Conservation (phyloP, 805 yeast genomes). For the Hanseniaspora lachancei region DNA sequence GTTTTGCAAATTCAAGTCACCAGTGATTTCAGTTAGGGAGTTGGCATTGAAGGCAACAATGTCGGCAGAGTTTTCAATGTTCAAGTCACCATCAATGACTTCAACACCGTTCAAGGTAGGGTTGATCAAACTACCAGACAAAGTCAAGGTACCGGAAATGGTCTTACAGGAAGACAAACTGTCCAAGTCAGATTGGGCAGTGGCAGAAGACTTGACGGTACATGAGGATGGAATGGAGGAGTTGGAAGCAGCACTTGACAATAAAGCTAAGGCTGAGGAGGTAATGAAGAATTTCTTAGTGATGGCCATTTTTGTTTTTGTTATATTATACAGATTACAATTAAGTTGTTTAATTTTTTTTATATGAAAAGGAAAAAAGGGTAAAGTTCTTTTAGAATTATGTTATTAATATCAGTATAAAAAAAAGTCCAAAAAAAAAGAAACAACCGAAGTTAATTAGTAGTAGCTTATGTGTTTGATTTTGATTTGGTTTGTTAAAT, state of each 20-base stretch:
- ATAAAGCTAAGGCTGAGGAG: constrained; percentile 17
- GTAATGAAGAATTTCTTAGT: constrained; percentile 16
- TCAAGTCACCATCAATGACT: constrained; percentile 65
- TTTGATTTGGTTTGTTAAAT: no score
- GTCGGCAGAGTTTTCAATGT: constrained; percentile 51
- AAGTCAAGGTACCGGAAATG: constrained; percentile 63
- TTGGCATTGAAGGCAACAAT: constrained; percentile 66
- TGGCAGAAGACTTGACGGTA: constrained; percentile 45
- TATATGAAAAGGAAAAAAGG: constrained; percentile 9
- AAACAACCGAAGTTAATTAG: neutral
- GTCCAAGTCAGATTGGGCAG: constrained; percentile 71
- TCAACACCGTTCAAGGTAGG: constrained; percentile 63
- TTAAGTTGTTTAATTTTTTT: constrained; percentile 21
- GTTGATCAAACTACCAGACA: constrained; percentile 47
- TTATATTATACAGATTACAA: no score
- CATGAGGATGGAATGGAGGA: constrained; percentile 48
- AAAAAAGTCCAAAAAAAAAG: neutral
- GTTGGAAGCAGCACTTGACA: constrained; percentile 34
- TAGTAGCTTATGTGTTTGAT: neutral
- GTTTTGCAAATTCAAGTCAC: constrained; percentile 45
- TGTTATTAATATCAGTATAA: no score
- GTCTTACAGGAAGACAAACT: constrained; percentile 59
- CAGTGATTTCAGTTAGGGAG: constrained; percentile 59
- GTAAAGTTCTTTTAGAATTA: no score
- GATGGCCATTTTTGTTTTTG: constrained; percentile 1